Percentiles rank a stretch among this genome's conserved stretches.
Conservation (phyloP, 306 rosid species). For the Acacia melanoxylon region DNA sequence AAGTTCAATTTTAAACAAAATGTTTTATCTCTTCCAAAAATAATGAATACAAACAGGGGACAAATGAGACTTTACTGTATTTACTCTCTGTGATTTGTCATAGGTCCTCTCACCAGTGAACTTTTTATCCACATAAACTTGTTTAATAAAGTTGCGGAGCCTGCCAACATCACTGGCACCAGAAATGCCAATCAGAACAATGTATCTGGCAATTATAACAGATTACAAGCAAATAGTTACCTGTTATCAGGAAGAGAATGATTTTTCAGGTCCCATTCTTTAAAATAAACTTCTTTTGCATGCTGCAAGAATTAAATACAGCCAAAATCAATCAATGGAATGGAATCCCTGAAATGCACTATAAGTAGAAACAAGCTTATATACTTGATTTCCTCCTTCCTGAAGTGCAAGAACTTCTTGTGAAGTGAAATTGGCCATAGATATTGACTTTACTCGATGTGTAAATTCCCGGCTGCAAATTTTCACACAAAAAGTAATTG, state of each 20-base stretch:
- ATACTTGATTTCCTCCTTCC: constrained; percentile 94
- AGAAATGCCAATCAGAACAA: constrained; percentile 49
- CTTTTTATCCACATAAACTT: constrained; percentile 82
- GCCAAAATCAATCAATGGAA: constrained; percentile 14
- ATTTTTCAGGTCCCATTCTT: constrained; percentile 80
- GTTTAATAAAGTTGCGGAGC: constrained; percentile 85
- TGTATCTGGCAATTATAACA: constrained; percentile 20
- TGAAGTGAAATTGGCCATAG: constrained; percentile 86
- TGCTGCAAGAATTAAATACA: constrained; percentile 47
- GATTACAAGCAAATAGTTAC: constrained; percentile 40
- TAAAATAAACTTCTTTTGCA: constrained; percentile 78
- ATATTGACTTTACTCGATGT: constrained; percentile 87
- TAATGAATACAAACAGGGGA: constrained; percentile 1
- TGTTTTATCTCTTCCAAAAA: constrained; percentile 11
- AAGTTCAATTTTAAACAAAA: constrained; percentile 23
- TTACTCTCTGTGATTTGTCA: constrained; percentile 75
- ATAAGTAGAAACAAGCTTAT: constrained; percentile 14
- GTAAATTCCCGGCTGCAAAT: constrained; percentile 92
- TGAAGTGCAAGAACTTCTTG: constrained; percentile 93
- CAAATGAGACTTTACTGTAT: constrained; percentile 46
- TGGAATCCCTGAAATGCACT: constrained; percentile 16
- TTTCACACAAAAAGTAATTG: constrained; percentile 27
- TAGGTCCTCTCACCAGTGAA: constrained; percentile 63
- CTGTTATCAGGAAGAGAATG: constrained; percentile 83
- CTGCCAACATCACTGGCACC: constrained; percentile 74